Base-by-base conservation (phyloP, 257 asterid species). In the Penstemon barbatus region DNA sequence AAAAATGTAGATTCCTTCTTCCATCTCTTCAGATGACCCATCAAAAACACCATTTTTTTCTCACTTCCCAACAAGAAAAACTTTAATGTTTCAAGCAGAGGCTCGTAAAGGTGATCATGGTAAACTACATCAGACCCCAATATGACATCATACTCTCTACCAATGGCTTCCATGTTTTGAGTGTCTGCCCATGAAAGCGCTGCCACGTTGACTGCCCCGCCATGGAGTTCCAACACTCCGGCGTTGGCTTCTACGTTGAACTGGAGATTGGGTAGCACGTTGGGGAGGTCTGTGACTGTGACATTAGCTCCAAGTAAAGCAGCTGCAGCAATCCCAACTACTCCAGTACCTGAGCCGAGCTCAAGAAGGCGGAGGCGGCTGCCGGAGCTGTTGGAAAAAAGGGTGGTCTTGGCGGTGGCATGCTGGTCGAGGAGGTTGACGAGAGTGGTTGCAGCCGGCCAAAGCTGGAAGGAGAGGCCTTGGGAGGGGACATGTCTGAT, bases 341-440 rank as follows among this genome's bases (percentile, higher is more conserved):
- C 74, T 0, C 97, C 97, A 4, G 98, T 90, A 40, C 98, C 98
- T n/a, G 98, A 88, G 1, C 98, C 98, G 38, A 92, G 94, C 80
- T 92, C 98, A 1, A 92, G 91, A 12, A 90, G 45, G 71, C 90
- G 89, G 76, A 75, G 82, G 60, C 69, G 84, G 58, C 58, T 80
- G 64, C 9, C 7, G 48, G 55, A 1, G 66, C 63, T 39, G 61
- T 43, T 37, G 69, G 75, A 46, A 3, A 83, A 44, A n/a, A 79
- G 61, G 18, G 51, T 8, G 63, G 61, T 10, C 33, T 38, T 48
- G 15, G 10, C 5, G 54, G 79, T 64, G 18, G 63, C 70, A 76
- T 19, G 78, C 76, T 66, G 58, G 73, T 92, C 92, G 66, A 92
- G 87, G 81, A 92, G 86, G 82, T 54, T 61, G 71, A 90, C 74